These are phyloP conservation scores for Cryptococcus sp. DNA, from an alignment of 1,284 basidiomycete genomes.

Conservation along the genomic window DNA sequence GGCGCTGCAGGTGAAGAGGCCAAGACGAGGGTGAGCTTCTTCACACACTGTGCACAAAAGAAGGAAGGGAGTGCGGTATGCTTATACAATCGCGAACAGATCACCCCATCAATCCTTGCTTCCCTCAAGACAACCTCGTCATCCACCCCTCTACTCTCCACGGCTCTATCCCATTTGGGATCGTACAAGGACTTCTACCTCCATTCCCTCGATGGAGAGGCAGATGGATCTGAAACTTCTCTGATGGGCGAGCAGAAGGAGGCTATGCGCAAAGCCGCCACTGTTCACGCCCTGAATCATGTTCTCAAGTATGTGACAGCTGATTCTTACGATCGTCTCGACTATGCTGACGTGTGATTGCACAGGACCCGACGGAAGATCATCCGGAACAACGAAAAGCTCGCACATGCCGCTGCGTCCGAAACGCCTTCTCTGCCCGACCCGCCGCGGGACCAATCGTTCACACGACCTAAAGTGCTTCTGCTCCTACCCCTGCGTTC, in stretches of 20 bases:
- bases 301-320: conserved; percentile 68
- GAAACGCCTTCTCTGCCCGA: conserved; percentile 59
- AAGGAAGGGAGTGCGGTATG: too few relatives aligned
- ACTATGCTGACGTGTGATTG: conserved; percentile 4
- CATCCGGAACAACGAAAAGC: conserved; percentile 91
- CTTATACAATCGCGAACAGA: conserved; percentile 56
- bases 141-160: conserved; percentile 58
- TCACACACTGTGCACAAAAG: neutral
- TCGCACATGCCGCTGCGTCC: conserved; percentile 61
- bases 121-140: conserved; percentile 59
- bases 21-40: conserved; percentile 41
- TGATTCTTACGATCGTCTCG: neutral
- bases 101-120: conserved; percentile 63
- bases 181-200: conserved; percentile 72
- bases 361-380: conserved; percentile 83
- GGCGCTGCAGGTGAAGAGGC: conserved; percentile 39
- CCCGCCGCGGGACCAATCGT: conserved; percentile 87
- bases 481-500: conserved; percentile 91
- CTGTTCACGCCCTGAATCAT: conserved; percentile 80
- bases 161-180: conserved; percentile 60
- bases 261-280: conserved; percentile 64
- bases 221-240: conserved; percentile 45
- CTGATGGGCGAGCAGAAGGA: conserved; percentile 48
- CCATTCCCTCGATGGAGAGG: conserved; percentile 60
- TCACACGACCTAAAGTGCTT: conserved; percentile 92